Percentiles rank a stretch among this genome's conserved stretches.
These are phyloP conservation scores for Phytophthora vignae DNA, from an alignment of 352 stramenopile species.

Conservation along the genomic window DNA sequence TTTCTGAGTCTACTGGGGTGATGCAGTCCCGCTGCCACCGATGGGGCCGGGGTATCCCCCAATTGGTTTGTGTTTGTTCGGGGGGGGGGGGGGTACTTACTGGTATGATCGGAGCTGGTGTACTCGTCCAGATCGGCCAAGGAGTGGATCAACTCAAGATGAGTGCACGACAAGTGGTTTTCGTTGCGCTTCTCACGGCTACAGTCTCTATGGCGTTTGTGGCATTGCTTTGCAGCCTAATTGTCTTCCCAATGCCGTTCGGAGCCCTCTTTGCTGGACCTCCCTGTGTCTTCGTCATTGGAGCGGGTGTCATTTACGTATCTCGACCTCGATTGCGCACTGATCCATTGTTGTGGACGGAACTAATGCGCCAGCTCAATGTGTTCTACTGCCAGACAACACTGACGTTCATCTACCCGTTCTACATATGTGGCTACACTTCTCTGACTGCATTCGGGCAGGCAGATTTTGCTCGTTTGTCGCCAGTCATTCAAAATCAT, in stretches of 20 bases:
- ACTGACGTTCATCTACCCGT: conserved; percentile 31
- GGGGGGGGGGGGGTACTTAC: conserved; percentile 5
- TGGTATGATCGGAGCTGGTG: conserved; percentile 7
- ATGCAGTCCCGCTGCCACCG: conserved; percentile 9
- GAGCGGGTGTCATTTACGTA: conserved; percentile 5
- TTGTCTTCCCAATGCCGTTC: conserved; percentile 47
- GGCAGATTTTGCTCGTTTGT: conserved; percentile 12
- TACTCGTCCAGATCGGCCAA: conserved; percentile 12
- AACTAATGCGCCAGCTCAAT: not conserved
- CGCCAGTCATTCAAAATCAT: conserved; percentile 37
- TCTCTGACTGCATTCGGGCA: conserved; percentile 4
- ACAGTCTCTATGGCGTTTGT: not conserved
- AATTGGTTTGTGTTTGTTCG: conserved; percentile 22
- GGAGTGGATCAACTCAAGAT: conserved; percentile 14
- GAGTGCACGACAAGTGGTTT: conserved; percentile 6
- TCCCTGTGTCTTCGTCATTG: not conserved
- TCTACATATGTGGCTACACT: conserved; percentile 26
- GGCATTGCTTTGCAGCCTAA: not conserved
- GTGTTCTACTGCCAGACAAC: conserved; percentile 20
- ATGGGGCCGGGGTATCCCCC: not conserved
- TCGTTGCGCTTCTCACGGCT: not conserved
- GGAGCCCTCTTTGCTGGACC: conserved; percentile 28
- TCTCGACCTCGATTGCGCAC: not conserved
- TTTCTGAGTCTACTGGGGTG: conserved; percentile 2
- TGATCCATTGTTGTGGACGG: not conserved